Percentiles rank a stretch among this genome's conserved stretches.
phyloP scores from a whole-genome alignment of 1,139 yeast species.

The Sugiyamaella novakii region DNA sequence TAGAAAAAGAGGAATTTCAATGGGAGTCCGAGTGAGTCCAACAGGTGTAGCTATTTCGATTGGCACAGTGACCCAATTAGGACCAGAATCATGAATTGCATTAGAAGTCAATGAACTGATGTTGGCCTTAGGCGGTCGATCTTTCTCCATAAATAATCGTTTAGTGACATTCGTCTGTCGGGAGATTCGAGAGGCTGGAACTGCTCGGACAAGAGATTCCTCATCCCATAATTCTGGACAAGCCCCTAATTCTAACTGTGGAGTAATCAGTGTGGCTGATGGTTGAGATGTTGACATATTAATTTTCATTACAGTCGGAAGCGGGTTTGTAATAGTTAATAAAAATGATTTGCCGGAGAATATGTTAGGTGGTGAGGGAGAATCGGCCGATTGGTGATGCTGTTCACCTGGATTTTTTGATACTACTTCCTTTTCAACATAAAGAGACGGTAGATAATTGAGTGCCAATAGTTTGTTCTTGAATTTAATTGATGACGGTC shows the following conservation, averaged over 20 bases:
- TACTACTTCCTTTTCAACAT: constrained; percentile 14
- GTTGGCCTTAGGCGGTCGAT: constrained; percentile 26
- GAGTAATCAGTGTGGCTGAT: constrained; percentile 31
- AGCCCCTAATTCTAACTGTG: constrained; percentile 36
- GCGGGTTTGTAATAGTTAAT: constrained; percentile 36
- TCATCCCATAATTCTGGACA: constrained; percentile 37
- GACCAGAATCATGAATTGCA: constrained; percentile 31
- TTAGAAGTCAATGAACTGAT: constrained; percentile 1
- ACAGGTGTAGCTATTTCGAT: constrained; percentile 23
- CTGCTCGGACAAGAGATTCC: constrained; percentile 33
- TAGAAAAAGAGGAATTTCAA: constrained; percentile 33
- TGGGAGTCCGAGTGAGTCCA: neutral
- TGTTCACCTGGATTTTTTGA: too few species aligned
- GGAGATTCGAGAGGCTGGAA: constrained; percentile 34
- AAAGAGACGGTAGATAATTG: constrained; percentile 31
- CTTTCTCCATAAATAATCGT: constrained; percentile 37
- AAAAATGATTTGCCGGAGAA: constrained; percentile 1
- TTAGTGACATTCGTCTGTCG: constrained; percentile 37
- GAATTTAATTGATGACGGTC: constrained; percentile 34
- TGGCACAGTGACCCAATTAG: constrained; percentile 36
- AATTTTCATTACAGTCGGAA: constrained; percentile 31
- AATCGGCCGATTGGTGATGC: neutral
- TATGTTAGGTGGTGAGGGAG: neutral
- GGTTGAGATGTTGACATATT: constrained; percentile 31
- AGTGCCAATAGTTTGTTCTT: constrained; percentile 35